phyloP scores from a whole-genome alignment of 306 rosid genomes.

The Pterocarpus santalinus region DNA sequence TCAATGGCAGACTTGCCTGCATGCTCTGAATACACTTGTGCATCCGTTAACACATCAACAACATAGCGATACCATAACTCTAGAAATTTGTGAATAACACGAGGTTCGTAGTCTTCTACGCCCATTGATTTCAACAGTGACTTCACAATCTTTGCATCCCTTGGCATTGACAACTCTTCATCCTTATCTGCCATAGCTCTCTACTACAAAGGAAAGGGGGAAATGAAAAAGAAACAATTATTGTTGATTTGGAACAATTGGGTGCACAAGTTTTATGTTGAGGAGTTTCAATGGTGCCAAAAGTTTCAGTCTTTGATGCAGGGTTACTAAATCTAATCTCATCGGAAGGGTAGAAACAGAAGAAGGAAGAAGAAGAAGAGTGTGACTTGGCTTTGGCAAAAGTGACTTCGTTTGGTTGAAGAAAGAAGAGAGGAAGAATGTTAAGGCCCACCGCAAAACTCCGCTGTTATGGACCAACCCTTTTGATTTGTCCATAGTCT shows the following conservation, averaged over 20 bases:
- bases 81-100: slow-evolving; percentile 81
- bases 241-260: background rate
- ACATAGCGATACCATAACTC: slow-evolving; percentile 96
- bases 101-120: slow-evolving; percentile 88
- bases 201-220: background rate
- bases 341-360: no score
- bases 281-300: background rate
- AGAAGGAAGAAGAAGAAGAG: no score
- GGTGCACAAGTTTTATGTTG: background rate
- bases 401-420: no score
- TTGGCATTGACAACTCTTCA: slow-evolving; percentile 72
- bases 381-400: no score
- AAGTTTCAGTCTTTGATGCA: background rate
- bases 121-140: slow-evolving; percentile 85
- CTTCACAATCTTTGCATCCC: slow-evolving; percentile 88
- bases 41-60: slow-evolving; percentile 82
- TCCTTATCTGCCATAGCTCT: slow-evolving; percentile 74
- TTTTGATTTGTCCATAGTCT: no score
- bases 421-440: no score
- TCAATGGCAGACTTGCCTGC: slow-evolving; percentile 82
- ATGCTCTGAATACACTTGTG: slow-evolving; percentile 96
- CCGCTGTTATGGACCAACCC: no score
- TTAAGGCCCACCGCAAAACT: no score
- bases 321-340: no score
- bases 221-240: background rate